phyloP scores from a whole-genome alignment of 73 alveolate species.

The Paramecium caudatum region DNA sequence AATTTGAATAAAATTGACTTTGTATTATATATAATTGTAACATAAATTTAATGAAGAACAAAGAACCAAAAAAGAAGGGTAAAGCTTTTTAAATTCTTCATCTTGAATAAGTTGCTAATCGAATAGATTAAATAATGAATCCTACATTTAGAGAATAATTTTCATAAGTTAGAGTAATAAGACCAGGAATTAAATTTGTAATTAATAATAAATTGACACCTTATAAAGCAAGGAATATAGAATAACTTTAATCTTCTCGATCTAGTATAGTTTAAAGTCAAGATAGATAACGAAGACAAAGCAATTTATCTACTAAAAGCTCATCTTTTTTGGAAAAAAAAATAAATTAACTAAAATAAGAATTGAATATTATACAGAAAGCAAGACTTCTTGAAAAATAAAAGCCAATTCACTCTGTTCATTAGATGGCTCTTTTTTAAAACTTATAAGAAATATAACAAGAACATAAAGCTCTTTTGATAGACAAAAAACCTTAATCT shows the following conservation, averaged over 20 bases:
- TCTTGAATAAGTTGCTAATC: conserved; percentile 60
- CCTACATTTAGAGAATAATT: conserved; percentile 26
- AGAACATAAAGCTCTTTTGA: not conserved
- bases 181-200: not conserved
- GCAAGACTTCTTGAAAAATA: conserved; percentile 31
- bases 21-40: too few relatives aligned
- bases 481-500: conserved; percentile 47
- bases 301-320: not conserved
- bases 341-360: conserved; percentile 44
- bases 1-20: not conserved
- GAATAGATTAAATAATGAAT: not conserved
- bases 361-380: not conserved
- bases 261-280: not conserved
- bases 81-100: conserved; percentile 54
- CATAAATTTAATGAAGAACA: too few relatives aligned
- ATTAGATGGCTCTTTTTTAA: not conserved
- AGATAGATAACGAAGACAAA: not conserved
- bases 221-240: not conserved
- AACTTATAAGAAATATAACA: conserved; percentile 5
- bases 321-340: conserved; percentile 18
- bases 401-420: not conserved
- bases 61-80: not conserved
- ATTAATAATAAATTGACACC: conserved; percentile 38
- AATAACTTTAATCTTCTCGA: conserved; percentile 50
- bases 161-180: not conserved